phyloP scores from a whole-genome alignment of 1,284 basidiomycete species.

The Irpex sp. region DNA sequence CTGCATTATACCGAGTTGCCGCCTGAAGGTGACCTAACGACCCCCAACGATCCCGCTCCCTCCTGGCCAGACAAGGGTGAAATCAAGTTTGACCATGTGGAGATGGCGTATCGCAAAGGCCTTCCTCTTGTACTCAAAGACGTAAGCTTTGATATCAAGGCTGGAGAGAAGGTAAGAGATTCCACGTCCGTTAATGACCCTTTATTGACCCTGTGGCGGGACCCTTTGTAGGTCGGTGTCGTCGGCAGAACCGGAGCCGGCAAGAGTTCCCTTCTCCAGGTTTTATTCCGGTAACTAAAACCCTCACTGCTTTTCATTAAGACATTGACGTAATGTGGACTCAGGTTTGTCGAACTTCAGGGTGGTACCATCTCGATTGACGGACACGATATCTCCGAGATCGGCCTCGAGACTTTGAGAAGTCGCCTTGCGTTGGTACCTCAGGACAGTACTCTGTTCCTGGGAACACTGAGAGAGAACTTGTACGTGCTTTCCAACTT shows the following conservation, averaged over 20 bases:
- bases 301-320: constrained; percentile 29
- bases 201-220: background rate
- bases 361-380: constrained; percentile 71
- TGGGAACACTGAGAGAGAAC: constrained; percentile 67
- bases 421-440: constrained; percentile 68
- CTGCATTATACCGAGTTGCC: constrained; percentile 55
- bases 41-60: constrained; percentile 47
- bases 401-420: constrained; percentile 58
- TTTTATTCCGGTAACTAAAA: constrained; percentile 57
- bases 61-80: constrained; percentile 67
- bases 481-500: constrained; percentile 38
- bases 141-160: constrained; percentile 57
- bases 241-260: constrained; percentile 76
- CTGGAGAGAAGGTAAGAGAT: constrained; percentile 63
- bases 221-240: constrained; percentile 52
- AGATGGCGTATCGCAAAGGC: constrained; percentile 66
- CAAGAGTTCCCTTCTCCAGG: constrained; percentile 75
- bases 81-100: constrained; percentile 60
- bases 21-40: constrained; percentile 40
- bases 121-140: constrained; percentile 72
- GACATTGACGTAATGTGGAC: background rate
- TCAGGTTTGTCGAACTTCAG: constrained; percentile 62
- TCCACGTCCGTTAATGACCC: background rate
- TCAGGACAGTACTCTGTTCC: constrained; percentile 62
- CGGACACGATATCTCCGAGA: constrained; percentile 52